Conservation (phyloP, 108 stramenopile genomes). For the Nitzschia putrida region DNA sequence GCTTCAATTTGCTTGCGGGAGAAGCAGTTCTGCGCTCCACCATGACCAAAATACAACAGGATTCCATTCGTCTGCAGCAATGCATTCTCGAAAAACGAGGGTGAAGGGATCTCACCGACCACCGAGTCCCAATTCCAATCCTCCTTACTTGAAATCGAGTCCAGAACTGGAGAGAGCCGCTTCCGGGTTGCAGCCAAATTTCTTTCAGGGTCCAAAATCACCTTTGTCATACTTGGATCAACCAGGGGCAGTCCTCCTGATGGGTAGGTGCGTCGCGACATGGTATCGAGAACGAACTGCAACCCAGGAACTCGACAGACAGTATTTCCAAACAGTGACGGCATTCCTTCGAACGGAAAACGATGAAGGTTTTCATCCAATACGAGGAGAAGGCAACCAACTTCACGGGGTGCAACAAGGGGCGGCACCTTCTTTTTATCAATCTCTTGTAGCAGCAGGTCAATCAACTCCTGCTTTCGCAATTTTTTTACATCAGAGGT, state of each 20-base stretch:
- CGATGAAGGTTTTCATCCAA: constrained; percentile 93
- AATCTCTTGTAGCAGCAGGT: constrained; percentile 34
- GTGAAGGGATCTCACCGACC: constrained; percentile 65
- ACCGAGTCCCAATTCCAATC: constrained; percentile 80
- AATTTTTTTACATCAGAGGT: constrained; percentile 35
- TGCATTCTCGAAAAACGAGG: constrained; percentile 51
- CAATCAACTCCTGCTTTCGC: constrained; percentile 62
- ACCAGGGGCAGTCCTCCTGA: constrained; percentile 18
- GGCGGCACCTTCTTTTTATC: constrained; percentile 1
- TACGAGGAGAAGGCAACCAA: constrained; percentile 67
- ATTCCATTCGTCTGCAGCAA: constrained; percentile 62
- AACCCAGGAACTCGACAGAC: constrained; percentile 90
- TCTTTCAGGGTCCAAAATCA: constrained; percentile 91
- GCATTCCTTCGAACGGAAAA: constrained; percentile 92
- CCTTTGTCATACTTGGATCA: constrained; percentile 62
- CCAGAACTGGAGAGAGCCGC: constrained; percentile 69
- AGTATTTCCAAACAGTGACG: constrained; percentile 59
- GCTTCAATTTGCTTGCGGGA: constrained; percentile 70
- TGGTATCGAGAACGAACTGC: constrained; percentile 69
- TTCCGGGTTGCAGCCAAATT: constrained; percentile 82
- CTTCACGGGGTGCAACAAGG: background rate
- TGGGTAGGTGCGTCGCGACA: constrained; percentile 33
- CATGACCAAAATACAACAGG: constrained; percentile 95
- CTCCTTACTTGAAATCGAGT: constrained; percentile 29
- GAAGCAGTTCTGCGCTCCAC: constrained; percentile 87